Percentiles rank a stretch among this genome's conserved stretches.
Conservation (phyloP, 176 grass and related monocot species). For the Musa itinerans region DNA sequence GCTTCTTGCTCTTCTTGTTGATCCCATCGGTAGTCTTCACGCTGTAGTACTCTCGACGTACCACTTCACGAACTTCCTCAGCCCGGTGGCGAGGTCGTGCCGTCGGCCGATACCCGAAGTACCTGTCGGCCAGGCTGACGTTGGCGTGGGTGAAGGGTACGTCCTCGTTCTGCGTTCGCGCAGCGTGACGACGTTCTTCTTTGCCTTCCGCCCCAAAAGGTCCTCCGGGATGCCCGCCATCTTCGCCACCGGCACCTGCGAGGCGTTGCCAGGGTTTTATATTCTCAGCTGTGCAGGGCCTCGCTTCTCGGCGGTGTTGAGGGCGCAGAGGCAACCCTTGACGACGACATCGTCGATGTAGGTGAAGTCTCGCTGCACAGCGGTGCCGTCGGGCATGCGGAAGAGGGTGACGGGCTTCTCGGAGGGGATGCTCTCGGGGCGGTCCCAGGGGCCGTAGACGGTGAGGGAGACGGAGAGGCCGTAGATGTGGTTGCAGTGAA, state of each 20-base stretch:
- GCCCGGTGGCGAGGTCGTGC: slow-evolving; percentile 64
- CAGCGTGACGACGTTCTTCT: slow-evolving; percentile 73
- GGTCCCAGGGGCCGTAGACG: slow-evolving; percentile 85
- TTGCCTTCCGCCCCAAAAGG: slow-evolving; percentile 71
- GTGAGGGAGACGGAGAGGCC: slow-evolving; percentile 90
- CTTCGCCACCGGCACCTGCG: slow-evolving; percentile 57
- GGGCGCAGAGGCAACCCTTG: slow-evolving; percentile 67
- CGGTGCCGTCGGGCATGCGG: slow-evolving; percentile 39
- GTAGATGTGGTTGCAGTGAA: slow-evolving; percentile 75
- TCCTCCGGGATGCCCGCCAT: slow-evolving; percentile 77
- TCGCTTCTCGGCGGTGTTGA: slow-evolving; percentile 63
- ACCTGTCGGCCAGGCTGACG: slow-evolving; percentile 59
- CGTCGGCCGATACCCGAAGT: slow-evolving; percentile 78
- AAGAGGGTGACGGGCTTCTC: slow-evolving; percentile 71
- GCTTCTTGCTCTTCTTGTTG: slow-evolving; percentile 16
- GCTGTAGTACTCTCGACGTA: slow-evolving; percentile 60
- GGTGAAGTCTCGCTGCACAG: slow-evolving; percentile 66
- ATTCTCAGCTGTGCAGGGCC: slow-evolving; percentile 58
- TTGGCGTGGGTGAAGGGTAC: slow-evolving; percentile 91
- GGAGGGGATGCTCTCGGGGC: slow-evolving; percentile 53
- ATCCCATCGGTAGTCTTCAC: slow-evolving; percentile 13
- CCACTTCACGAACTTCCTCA: slow-evolving; percentile 72
- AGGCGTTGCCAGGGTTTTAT: slow-evolving; percentile 87
- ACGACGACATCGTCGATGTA: slow-evolving; percentile 84
- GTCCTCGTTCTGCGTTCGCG: slow-evolving; percentile 55